Percentiles rank a stretch among this genome's conserved stretches.
Conservation (phyloP, 2,329 filamentous ascomycete genomes). For the Fonsecaea erecta region DNA sequence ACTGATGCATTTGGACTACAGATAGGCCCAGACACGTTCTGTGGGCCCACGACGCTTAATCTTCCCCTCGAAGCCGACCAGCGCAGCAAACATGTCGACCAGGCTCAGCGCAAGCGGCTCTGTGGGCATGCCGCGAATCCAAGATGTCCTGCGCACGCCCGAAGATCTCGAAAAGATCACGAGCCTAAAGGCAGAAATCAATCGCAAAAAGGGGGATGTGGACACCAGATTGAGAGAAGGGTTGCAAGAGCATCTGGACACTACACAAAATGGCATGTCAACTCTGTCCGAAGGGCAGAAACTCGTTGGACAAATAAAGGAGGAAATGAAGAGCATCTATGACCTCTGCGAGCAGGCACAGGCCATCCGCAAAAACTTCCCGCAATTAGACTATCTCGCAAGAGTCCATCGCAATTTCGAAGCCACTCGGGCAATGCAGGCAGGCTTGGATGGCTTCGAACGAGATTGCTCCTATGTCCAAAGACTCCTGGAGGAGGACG, state of each 20-base stretch:
- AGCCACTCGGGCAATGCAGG: constrained; percentile 90
- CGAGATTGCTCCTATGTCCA: constrained; percentile 76
- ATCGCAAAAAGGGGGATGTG: constrained; percentile 88
- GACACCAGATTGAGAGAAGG: constrained; percentile 88
- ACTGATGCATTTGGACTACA: background rate
- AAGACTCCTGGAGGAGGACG: constrained; percentile 78
- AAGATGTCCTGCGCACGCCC: constrained; percentile 90
- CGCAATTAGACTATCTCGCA: constrained; percentile 69
- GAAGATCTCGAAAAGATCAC: constrained; percentile 97
- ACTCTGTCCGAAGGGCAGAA: constrained; percentile 88
- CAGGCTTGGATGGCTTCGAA: constrained; percentile 85
- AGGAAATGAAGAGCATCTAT: constrained; percentile 99
- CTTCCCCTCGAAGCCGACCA: background rate
- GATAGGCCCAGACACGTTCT: background rate
- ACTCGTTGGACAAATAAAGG: constrained; percentile 89
- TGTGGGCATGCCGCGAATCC: constrained; percentile 72
- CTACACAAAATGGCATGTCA: constrained; percentile 90
- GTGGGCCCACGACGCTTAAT: constrained; percentile 48
- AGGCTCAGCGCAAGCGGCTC: constrained; percentile 60
- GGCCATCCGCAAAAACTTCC: constrained; percentile 97
- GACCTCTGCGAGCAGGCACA: constrained; percentile 96
- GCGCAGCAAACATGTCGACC: constrained; percentile 41
- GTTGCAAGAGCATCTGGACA: constrained; percentile 88
- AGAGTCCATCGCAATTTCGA: constrained; percentile 85
- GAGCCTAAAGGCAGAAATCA: constrained; percentile 86